These are phyloP conservation scores for Penicillium waksmanii DNA, from an alignment of 495 filamentous ascomycete species.

Conservation along the genomic window DNA sequence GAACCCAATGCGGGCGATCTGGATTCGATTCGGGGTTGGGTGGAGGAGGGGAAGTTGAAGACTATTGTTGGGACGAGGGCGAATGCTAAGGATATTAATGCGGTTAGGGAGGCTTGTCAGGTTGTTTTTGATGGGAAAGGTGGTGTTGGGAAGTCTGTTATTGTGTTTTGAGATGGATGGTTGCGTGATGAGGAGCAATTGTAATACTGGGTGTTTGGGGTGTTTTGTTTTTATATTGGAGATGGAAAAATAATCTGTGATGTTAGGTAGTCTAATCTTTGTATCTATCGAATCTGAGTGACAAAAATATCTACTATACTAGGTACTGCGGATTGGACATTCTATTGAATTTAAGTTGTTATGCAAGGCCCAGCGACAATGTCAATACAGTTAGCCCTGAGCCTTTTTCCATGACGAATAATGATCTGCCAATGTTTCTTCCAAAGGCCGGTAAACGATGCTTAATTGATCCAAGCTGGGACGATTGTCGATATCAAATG, in stretches of 20 bases:
- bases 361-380: neutral
- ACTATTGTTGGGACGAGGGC: slow-evolving; percentile 44
- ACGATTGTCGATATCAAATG: slow-evolving; percentile 22
- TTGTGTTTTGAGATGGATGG: slow-evolving; percentile 20
- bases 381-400: neutral
- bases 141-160: slow-evolving; percentile 57
- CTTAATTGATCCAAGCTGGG: slow-evolving; percentile 21
- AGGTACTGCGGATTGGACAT: neutral
- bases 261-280: neutral
- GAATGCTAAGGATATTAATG: slow-evolving; percentile 47
- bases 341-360: neutral
- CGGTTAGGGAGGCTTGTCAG: slow-evolving; percentile 45
- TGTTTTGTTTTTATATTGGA: too few species aligned
- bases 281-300: too few species aligned
- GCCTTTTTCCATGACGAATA: slow-evolving; percentile 21
- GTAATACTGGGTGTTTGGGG: too few species aligned
- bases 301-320: neutral
- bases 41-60: slow-evolving; percentile 50
- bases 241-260: neutral
- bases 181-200: neutral
- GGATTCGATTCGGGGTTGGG: slow-evolving; percentile 41
- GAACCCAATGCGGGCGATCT: slow-evolving; percentile 39
- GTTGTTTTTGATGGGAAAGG: slow-evolving; percentile 54
- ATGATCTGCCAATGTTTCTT: slow-evolving; percentile 23
- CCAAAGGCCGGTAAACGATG: slow-evolving; percentile 20